Evolutionary conservation across 2,329 filamentous ascomycete genomes (phyloP), one percentile per base, ranked within the genome.

Genomic region (Teratosphaeria viscida): DNA sequence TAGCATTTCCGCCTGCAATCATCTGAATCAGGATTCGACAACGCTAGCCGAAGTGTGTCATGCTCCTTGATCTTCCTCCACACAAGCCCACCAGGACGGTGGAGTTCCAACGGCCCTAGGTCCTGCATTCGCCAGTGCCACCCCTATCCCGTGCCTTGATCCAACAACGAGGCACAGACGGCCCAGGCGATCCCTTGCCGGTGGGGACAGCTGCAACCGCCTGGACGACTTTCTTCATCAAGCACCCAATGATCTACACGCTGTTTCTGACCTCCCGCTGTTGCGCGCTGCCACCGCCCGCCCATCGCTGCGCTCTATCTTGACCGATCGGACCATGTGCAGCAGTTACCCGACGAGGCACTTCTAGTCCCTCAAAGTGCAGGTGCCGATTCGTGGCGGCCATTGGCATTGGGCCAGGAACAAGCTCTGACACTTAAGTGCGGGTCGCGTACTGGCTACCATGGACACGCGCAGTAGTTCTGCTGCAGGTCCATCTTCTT

Each of bases 381-480:
- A 5, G 19, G 43, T 49, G 37, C 37, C 7, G 19, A 49, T 49
- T 23, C 23, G 43, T 49, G 43, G 43, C 6, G 16, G 43, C 43
- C 5, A 49, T 49, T 23, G 43, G 43, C 29, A 32, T 32, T 32
- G 29, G 43, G 43, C 43, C n/a, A 23, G 16, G 26, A 54, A 54
- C 53, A 54, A 54, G 53, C 53, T 54, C 53, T 14, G 27, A 14
- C 19, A 14, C 23, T 54, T 19, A 19, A 10, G 26, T 16, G 27
- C 26, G 53, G n/a, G 43, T 49, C 16, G 43, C 43, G 43, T n/a
- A 47, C 43, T 12, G 7, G 14, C 19, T 47, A 49, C 53, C 53
- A 58, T 58, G 57, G 56, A 58, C 29, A 49, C 37, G 27, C 23
- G 56, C 37, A 57, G 56, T 39, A 49, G 56, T 39, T 26, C 57